These are phyloP conservation scores for Trichosanthes cucumerina DNA, from an alignment of 306 rosid genomes.

Conservation along the genomic window DNA sequence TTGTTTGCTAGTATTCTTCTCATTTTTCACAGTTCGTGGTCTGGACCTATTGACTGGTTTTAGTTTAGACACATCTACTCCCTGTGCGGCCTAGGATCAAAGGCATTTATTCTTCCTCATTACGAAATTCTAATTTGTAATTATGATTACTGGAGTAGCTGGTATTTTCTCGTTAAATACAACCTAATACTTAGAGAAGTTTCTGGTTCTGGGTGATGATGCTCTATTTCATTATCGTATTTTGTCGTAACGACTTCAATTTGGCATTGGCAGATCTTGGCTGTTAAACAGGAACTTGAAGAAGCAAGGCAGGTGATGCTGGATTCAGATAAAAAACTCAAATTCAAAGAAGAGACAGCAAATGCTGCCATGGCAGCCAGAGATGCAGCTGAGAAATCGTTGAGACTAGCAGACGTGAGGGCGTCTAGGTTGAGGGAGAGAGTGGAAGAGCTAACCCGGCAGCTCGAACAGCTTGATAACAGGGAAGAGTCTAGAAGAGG, in stretches of 20 bases:
- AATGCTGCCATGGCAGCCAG: slow-evolving; percentile 98
- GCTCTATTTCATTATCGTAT: neutral
- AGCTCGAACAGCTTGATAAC: slow-evolving; percentile 77
- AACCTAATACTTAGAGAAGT: neutral
- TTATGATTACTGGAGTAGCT: neutral
- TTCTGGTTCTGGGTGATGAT: neutral
- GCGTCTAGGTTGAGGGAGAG: slow-evolving; percentile 86
- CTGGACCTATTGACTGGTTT: neutral
- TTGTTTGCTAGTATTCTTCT: neutral
- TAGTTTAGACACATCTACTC: neutral
- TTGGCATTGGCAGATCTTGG: slow-evolving; percentile 55
- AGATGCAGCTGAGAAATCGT: slow-evolving; percentile 97
- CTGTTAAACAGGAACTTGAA: slow-evolving; percentile 74
- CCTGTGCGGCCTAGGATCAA: neutral
- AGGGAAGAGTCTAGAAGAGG: slow-evolving; percentile 58
- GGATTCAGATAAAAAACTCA: slow-evolving; percentile 80
- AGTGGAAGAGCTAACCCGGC: slow-evolving; percentile 85
- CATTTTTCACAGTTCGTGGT: neutral
- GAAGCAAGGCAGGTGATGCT: slow-evolving; percentile 67
- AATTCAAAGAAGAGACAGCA: slow-evolving; percentile 93
- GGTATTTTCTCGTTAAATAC: neutral
- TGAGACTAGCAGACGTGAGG: slow-evolving; percentile 74
- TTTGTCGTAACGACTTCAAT: neutral
- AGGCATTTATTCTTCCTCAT: neutral
- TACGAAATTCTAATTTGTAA: neutral